Evolutionary conservation across 2,329 filamentous ascomycete genomes (phyloP), one percentile per base, ranked within the genome.

Genomic region (Cladobotryum protrusum): DNA sequence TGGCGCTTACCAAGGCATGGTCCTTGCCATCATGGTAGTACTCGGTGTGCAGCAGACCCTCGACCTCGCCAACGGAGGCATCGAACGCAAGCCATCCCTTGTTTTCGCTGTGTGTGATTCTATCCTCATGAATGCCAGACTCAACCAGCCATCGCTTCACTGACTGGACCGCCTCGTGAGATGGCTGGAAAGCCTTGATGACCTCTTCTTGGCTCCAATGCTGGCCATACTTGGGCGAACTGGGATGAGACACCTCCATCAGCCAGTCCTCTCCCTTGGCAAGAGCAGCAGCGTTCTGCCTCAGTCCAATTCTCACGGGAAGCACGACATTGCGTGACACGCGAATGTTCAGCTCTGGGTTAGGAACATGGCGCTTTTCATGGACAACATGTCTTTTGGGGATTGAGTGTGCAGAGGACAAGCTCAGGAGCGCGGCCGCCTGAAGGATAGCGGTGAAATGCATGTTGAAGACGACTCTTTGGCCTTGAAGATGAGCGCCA

Each of bases 81-180:
- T 56, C 47, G n/a, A 56, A 39, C 6, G 47, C 47, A 18, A 56
- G 32, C 39, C 77, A 81, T 43, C 72, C 73, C 46, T 73, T 70
- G n/a, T 74, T 73, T 39, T 69, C 67, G 0, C 77, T 77, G 39
- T 78, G 70, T 37, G 65, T 66, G 43, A 82, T 67, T 7, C 76
- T 71, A 3, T 68, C 65, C 4, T 62, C 58, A 19, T 68, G 57
- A 49, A 83, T 77, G 5, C 79, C 81, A 20, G 73, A 69, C 6
- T 63, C 61, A 15, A 67, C 61, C 9, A 83, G 68, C 79, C 79
- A 83, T 9, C 67, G 59, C 54, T 71, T 70, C 19, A 82, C 75
- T 2, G 72, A 64, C 7, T 73, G 64, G 5, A 81, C 70, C 3
- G 74, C 65, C 36, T 77, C 72, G 11, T 61, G 53, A 8, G 55